These are phyloP conservation scores for Aspergillus kassunensis DNA, from an alignment of 495 filamentous ascomycete genomes.

Conservation along the genomic window DNA sequence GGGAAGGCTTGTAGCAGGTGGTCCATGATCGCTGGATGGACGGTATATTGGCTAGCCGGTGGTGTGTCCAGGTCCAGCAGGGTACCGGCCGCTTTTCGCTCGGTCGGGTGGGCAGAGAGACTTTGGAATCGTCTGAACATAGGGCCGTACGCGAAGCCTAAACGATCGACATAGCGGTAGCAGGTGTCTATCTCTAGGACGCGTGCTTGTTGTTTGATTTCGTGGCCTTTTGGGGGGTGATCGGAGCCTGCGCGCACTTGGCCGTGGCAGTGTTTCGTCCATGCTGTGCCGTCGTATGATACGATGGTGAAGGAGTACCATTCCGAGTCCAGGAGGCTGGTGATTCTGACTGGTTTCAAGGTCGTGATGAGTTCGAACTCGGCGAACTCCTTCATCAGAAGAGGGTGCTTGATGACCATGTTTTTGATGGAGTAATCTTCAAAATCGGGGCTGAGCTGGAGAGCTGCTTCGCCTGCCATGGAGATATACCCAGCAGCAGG, in stretches of 20 bases:
- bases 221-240: not conserved
- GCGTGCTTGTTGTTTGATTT: not conserved
- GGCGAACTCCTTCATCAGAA: constrained; percentile 24
- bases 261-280: constrained; percentile 41
- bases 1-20: constrained; percentile 19
- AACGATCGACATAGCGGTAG: not conserved
- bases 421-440: not conserved
- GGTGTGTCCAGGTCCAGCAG: not conserved
- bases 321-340: constrained; percentile 27
- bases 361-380: constrained; percentile 29
- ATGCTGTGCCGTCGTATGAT: constrained; percentile 30
- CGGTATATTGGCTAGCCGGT: not conserved
- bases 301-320: constrained; percentile 44
- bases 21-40: constrained; percentile 1
- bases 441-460: constrained; percentile 23
- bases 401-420: constrained; percentile 21
- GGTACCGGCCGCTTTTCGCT: not conserved
- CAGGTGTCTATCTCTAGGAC: not conserved
- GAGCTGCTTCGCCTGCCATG: constrained; percentile 42
- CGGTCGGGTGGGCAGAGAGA: constrained; percentile 20
- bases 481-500: constrained; percentile 43
- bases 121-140: constrained; percentile 20
- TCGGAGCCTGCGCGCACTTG: constrained; percentile 20
- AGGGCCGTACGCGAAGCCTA: constrained; percentile 35
- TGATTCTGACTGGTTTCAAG: constrained; percentile 28